A percentile compares a stretch with the other conserved stretches of the same genome.
Conservation (phyloP, 2,329 filamentous ascomycete genomes). For the Aspergillus ruber region DNA sequence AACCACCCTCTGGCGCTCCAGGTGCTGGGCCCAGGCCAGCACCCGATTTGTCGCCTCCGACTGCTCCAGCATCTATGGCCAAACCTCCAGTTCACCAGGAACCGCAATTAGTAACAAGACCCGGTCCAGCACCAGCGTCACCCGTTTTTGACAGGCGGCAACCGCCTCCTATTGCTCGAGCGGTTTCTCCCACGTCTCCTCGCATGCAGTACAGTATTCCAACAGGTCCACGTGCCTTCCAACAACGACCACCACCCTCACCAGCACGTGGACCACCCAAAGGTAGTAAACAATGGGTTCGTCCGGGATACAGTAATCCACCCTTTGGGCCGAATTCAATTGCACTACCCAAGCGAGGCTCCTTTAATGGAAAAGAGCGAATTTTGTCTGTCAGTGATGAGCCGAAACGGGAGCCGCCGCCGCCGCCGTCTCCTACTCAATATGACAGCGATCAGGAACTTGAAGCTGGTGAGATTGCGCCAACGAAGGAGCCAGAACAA, state of each 20-base stretch:
- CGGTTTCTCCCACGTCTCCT: conserved; percentile 32
- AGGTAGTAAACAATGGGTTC: conserved; percentile 34
- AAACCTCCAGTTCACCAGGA: conserved; percentile 19
- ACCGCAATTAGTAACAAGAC: conserved; percentile 11
- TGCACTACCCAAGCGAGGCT: conserved; percentile 24
- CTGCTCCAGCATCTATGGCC: conserved; percentile 31
- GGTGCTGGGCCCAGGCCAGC: conserved; percentile 13
- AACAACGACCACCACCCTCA: conserved; percentile 25
- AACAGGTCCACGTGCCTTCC: conserved; percentile 37
- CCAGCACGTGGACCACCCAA: conserved; percentile 28
- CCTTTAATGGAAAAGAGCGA: conserved; percentile 23
- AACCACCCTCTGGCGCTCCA: conserved; percentile 12
- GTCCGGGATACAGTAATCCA: conserved; percentile 27
- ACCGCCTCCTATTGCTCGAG: conserved; percentile 17
- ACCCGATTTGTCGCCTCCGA: conserved; percentile 29
- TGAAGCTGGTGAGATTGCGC: conserved; percentile 12
- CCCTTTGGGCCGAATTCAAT: conserved; percentile 13
- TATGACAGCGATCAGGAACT: conserved; percentile 9
- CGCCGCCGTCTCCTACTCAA: neutral
- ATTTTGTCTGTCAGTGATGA: conserved; percentile 14
- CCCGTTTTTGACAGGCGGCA: conserved; percentile 20
- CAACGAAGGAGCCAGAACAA: conserved; percentile 7
- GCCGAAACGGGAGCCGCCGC: conserved; percentile 9
- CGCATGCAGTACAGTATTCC: conserved; percentile 32
- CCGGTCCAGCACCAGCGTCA: conserved; percentile 16